Conservation (phyloP, 1,284 basidiomycete species). For the Stereum hirsutum region DNA sequence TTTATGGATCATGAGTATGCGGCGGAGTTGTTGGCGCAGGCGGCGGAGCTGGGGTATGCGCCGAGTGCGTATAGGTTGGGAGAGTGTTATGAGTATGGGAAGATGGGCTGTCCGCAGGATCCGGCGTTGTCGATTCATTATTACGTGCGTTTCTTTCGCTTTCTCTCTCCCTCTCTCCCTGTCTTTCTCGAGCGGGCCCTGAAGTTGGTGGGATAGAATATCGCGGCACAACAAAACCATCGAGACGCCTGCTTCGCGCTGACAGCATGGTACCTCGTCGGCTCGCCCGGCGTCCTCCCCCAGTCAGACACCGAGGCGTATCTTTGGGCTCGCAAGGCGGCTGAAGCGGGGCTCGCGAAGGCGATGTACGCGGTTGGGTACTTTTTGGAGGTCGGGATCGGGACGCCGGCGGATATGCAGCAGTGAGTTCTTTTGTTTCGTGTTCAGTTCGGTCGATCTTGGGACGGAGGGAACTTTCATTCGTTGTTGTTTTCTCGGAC, state of each 20-base stretch:
- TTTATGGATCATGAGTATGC: constrained; percentile 97
- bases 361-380: constrained; percentile 98
- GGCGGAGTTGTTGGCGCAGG: constrained; percentile 90
- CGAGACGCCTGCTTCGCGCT: constrained; percentile 96
- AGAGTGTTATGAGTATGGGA: constrained; percentile 99
- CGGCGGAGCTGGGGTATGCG: constrained; percentile 92
- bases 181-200: constrained; percentile 7
- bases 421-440: constrained; percentile 40
- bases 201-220: constrained; percentile 62
- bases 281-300: constrained; percentile 93
- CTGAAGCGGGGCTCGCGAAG: constrained; percentile 82
- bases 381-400: constrained; percentile 92
- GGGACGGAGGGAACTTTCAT: no score
- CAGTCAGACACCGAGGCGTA: constrained; percentile 98
- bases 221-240: constrained; percentile 95
- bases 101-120: constrained; percentile 98
- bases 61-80: constrained; percentile 94
- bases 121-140: constrained; percentile 97
- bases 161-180: constrained; percentile 4
- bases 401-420: constrained; percentile 56
- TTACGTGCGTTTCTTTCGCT: constrained; percentile 57
- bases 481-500: no score
- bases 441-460: no score
- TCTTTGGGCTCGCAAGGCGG: constrained; percentile 89
- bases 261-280: constrained; percentile 98